Conservation (phyloP, 2,329 filamentous ascomycete genomes). For the Zelopaecilomyces penicillatus region DNA sequence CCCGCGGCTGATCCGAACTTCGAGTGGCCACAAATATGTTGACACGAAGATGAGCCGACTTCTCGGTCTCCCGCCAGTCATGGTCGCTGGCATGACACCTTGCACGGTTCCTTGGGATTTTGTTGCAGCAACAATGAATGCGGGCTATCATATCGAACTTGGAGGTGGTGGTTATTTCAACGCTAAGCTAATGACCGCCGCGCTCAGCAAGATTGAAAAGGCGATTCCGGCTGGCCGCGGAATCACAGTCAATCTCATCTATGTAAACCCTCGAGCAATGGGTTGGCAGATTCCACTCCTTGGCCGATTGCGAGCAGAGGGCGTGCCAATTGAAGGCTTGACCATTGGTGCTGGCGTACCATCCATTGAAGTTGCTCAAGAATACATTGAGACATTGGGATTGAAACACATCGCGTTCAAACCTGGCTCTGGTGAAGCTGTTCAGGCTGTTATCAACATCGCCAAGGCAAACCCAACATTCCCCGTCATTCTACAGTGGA, state of each 20-base stretch:
- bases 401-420: conserved; percentile 94
- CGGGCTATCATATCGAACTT: conserved; percentile 88
- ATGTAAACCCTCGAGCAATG: conserved; percentile 84
- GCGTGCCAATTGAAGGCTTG: conserved; percentile 83
- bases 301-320: conserved; percentile 69
- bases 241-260: conserved; percentile 85
- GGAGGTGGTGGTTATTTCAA: conserved; percentile 86
- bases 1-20: conserved; percentile 84
- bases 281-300: conserved; percentile 86
- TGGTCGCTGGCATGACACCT: conserved; percentile 93
- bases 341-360: conserved; percentile 91
- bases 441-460: conserved; percentile 85
- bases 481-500: conserved; percentile 92
- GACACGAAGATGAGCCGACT: conserved; percentile 94
- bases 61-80: conserved; percentile 73
- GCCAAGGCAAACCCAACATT: conserved; percentile 90
- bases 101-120: conserved; percentile 86
- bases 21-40: conserved; percentile 80
- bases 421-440: conserved; percentile 79
- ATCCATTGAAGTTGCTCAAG: conserved; percentile 84
- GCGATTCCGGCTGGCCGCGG: conserved; percentile 76
- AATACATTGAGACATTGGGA: conserved; percentile 87
- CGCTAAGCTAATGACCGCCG: conserved; percentile 71
- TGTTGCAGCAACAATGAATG: conserved; percentile 85
- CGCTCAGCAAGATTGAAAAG: conserved; percentile 76